These are phyloP conservation scores for Euphorbia pulcherrima DNA, from an alignment of 345 rosid genomes.

Conservation along the genomic window DNA sequence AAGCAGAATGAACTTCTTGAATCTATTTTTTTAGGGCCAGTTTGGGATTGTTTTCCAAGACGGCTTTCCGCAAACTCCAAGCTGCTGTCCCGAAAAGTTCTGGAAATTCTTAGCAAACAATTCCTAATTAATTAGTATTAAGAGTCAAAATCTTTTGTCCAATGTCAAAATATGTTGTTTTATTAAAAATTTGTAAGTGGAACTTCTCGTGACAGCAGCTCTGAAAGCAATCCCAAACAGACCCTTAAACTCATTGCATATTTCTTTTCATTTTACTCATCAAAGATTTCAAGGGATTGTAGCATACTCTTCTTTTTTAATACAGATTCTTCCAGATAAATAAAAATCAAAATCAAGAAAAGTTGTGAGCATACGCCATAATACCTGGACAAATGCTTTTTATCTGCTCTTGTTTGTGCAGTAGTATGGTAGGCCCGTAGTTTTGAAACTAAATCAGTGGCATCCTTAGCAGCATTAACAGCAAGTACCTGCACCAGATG, in stretches of 20 bases:
- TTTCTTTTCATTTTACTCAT: not conserved
- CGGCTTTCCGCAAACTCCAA: no score
- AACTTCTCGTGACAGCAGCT: no score
- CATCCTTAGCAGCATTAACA: constrained; percentile 95
- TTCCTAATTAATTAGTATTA: no score
- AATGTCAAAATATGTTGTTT: no score
- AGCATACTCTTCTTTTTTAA: not conserved
- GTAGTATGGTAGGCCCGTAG: constrained; percentile 90
- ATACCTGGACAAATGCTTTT: constrained; percentile 84
- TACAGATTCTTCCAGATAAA: not conserved
- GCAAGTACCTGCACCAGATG: constrained; percentile 65
- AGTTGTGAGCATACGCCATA: not conserved
- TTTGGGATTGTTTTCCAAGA: no score
- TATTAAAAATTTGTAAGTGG: no score
- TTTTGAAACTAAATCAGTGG: constrained; percentile 90
- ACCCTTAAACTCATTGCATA: no score
- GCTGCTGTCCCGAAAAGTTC: no score
- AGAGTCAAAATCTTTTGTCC: no score
- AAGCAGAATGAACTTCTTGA: no score
- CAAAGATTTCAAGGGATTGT: not conserved
- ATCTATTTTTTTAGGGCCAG: not conserved
- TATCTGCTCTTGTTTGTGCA: constrained; percentile 93
- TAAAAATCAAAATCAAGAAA: not conserved
- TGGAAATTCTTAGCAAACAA: no score
- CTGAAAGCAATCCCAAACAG: no score